These are phyloP conservation scores for Tetradesmus lagerheimii DNA, from an alignment of 139 green algal genomes.

Conservation along the genomic window DNA sequence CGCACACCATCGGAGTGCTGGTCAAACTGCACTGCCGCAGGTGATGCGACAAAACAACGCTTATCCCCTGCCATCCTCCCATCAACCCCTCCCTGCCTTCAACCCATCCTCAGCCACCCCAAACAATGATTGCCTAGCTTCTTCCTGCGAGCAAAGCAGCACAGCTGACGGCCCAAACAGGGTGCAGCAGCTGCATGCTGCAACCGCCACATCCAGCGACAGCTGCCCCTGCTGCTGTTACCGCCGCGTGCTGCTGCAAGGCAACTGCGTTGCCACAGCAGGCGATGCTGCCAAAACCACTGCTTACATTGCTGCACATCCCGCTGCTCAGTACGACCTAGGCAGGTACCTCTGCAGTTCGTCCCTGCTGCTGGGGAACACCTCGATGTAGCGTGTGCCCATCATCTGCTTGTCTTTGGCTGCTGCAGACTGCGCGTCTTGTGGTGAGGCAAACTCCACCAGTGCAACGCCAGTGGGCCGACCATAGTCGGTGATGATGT, in stretches of 20 bases:
- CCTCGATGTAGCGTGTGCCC: conserved; percentile 90
- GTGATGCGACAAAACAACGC: neutral
- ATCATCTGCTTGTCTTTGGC: conserved; percentile 86
- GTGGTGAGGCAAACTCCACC: conserved; percentile 79
- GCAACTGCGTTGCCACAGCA: neutral
- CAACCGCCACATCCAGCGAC: too few relatives aligned
- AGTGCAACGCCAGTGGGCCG: conserved; percentile 82
- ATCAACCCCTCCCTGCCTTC: neutral
- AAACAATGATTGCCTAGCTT: neutral
- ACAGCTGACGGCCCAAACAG: neutral
- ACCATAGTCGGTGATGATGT: conserved; percentile 72
- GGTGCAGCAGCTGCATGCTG: neutral
- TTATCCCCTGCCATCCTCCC: neutral
- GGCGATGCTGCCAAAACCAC: neutral
- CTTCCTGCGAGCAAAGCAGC: neutral
- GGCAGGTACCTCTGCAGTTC: conserved; percentile 58
- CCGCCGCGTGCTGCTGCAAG: neutral
- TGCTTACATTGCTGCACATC: conserved; percentile 10
- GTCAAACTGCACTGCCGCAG: neutral
- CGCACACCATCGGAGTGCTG: neutral
- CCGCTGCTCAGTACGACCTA: conserved; percentile 28
- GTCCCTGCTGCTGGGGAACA: conserved; percentile 78
- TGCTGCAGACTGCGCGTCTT: conserved; percentile 75
- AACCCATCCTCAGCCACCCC: neutral
- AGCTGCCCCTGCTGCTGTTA: neutral